Evolutionary conservation across 1,284 basidiomycete species (phyloP), one percentile per base, ranked within the genome.

Genomic region (Jaminaea rosea): DNA sequence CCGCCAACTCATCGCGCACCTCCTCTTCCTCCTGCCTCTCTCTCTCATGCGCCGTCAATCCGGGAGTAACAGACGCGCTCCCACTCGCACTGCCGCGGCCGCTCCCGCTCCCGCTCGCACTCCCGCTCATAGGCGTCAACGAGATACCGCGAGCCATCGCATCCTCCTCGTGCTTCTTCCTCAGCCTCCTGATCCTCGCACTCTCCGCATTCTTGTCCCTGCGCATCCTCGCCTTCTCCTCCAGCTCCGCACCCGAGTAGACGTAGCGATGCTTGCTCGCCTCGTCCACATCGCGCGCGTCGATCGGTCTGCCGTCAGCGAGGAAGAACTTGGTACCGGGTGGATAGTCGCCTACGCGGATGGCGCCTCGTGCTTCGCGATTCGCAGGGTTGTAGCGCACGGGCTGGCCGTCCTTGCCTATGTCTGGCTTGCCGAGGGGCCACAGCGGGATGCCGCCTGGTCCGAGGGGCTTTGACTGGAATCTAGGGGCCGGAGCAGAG

Each of bases 161-260:
- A n/a, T n/a, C n/a, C n/a, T n/a, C n/a, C n/a, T n/a, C n/a, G n/a
- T n/a, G n/a, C 34, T 36, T 36, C 34, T 36, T 36, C n/a, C 17
- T 24, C n/a, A 15, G 19, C 24, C 41, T 4, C n/a, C 19, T 44
- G 19, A 15, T 15, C 24, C 26, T 44, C n/a, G 41, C 41, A 23
- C 41, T 23, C 6, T 17, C 15, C 15, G 19, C 41, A 7, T 21
- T 44, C 17, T 15, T 15, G n/a, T 26, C 4, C 24, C 41, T 26
- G 15, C 50, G 49, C 44, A n/a, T 26, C 7, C n/a, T 26, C 5
- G 6, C n/a, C 44, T 46, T 26, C 2, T 50, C 47, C 29, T 50
- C 50, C 26, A 49, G 47, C 37, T 59, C 60, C 56, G 13, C 41
- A 23, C 47, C 52, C 52, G 24, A 58, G 42, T 49, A 51, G 49